Conservation (phyloP, 345 rosid genomes). For the Cochlearia excelsa region DNA sequence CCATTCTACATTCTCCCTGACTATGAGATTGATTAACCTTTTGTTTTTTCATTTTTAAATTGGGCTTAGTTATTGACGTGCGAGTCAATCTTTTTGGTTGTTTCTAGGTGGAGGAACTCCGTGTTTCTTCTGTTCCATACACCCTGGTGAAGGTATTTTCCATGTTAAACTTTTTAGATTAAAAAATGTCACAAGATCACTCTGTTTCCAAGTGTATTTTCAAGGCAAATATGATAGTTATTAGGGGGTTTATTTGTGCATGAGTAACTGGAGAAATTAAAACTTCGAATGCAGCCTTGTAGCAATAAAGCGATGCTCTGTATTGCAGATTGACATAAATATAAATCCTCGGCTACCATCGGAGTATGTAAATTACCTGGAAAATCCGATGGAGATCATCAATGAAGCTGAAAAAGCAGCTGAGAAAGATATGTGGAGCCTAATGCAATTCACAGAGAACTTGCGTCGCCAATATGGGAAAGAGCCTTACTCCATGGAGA, state of each 20-base stretch:
- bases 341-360: slow-evolving; percentile 77
- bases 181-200: slow-evolving; percentile 8
- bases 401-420: slow-evolving; percentile 86
- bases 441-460: slow-evolving; percentile 85
- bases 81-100: slow-evolving; percentile 26
- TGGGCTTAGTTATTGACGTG: slow-evolving; percentile 33
- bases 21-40: slow-evolving; percentile 13
- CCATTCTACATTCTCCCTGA: slow-evolving; percentile 17
- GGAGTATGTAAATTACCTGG: slow-evolving; percentile 84
- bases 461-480: slow-evolving; percentile 83
- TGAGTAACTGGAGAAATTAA: slow-evolving; percentile 12
- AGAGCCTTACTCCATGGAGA: slow-evolving; percentile 90
- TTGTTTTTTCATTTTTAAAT: neutral
- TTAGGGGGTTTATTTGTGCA: slow-evolving; percentile 18
- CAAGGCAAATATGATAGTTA: slow-evolving; percentile 14
- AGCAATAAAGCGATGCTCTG: slow-evolving; percentile 6
- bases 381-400: slow-evolving; percentile 79
- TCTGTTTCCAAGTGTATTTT: slow-evolving; percentile 11
- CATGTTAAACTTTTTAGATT: slow-evolving; percentile 19
- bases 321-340: slow-evolving; percentile 71
- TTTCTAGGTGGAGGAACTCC: slow-evolving; percentile 81
- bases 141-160: slow-evolving; percentile 68
- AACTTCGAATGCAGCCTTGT: slow-evolving; percentile 2
- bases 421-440: slow-evolving; percentile 69
- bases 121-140: slow-evolving; percentile 68